Evolutionary conservation across 2,329 filamentous ascomycete species (phyloP), one percentile per base, ranked within the genome.

Genomic region (Pseudogymnoascus sp.): DNA sequence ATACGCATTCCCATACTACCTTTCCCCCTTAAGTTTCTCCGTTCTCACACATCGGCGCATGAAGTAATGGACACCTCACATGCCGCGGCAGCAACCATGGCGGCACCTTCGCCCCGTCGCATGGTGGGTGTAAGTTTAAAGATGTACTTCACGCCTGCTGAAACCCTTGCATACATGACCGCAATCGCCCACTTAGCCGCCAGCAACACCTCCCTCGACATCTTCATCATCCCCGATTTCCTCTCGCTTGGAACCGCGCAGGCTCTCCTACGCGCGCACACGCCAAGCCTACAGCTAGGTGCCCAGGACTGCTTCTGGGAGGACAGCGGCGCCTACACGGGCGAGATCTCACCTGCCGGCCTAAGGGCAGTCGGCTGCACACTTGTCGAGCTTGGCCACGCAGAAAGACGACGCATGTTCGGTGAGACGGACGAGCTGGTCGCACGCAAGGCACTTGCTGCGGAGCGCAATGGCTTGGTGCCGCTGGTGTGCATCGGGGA

Each of bases 401-500:
- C 91, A 1, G 91, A 95, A 75, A 82, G 91, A 4, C 80, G 90
- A 60, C 76, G 84, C 2, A 72, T 91, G 19, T 91, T 92, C 69
- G 82, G 82, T 14, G 91, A 95, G 78, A 89, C 85, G n/a, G 88
- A 94, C 69, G 80, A 78, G 14, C 76, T 80, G 43, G 83, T 88
- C 0, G 86, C 85, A 0, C 81, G 77, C 64, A 94, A 94, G 75
- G 89, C 89, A 0, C 81, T 80, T 0, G 90, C 89, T 0, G 84
- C 84, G 0, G 84, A 82, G 14, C 76, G 83, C 4, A 87, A 91
- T 69, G 86, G 86, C 5, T 83, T 95, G 78, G 78, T 89, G 0
- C 91, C 91, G 2, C 79, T 95, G 1, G 83, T 95, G 1, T 95
- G 91, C 74, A 84, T 95, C 19, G 91, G 91, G 10, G 91, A 95